Percentiles rank a stretch among this genome's conserved stretches.
Evolutionary conservation across 2,329 filamentous ascomycete genomes (phyloP).

Genomic region (Pseudogymnoascus sp.): DNA sequence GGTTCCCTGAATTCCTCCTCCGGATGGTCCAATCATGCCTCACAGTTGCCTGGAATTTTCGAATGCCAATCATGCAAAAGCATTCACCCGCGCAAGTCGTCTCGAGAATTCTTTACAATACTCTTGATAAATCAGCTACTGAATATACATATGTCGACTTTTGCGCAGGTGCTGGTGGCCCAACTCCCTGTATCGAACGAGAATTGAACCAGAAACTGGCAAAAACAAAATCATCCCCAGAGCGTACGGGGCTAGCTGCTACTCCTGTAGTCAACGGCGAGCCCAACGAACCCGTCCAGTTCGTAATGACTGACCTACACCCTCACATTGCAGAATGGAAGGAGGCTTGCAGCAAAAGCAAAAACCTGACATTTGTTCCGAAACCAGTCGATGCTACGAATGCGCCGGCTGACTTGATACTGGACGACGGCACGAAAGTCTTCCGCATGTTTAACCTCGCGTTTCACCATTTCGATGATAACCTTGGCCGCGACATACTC

Average conservation of each 20-base stretch:
- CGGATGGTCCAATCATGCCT: conserved; percentile 58
- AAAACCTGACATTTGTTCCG: conserved; percentile 52
- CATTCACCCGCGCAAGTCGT: conserved; percentile 53
- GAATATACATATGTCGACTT: conserved; percentile 65
- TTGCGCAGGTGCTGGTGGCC: conserved; percentile 67
- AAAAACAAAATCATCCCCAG: conserved; percentile 16
- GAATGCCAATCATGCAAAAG: conserved; percentile 49
- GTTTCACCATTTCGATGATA: conserved; percentile 71
- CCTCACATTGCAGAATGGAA: conserved; percentile 57
- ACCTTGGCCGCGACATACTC: conserved; percentile 52
- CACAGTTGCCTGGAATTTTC: conserved; percentile 54
- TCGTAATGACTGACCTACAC: conserved; percentile 60
- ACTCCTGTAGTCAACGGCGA: conserved; percentile 5
- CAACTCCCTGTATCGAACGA: conserved; percentile 56
- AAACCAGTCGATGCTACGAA: conserved; percentile 57
- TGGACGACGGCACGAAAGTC: conserved; percentile 39
- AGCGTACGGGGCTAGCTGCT: conserved; percentile 19
- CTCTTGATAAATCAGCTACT: conserved; percentile 41
- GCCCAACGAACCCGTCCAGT: conserved; percentile 37
- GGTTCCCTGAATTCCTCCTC: conserved; percentile 60
- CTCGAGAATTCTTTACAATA: conserved; percentile 46
- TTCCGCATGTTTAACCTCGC: conserved; percentile 67
- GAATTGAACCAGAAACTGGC: conserved; percentile 44
- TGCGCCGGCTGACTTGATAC: conserved; percentile 42
- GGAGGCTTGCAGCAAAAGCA: conserved; percentile 41